phyloP scores from a whole-genome alignment of 176 grass and related monocot species.

The Musa itinerans region DNA sequence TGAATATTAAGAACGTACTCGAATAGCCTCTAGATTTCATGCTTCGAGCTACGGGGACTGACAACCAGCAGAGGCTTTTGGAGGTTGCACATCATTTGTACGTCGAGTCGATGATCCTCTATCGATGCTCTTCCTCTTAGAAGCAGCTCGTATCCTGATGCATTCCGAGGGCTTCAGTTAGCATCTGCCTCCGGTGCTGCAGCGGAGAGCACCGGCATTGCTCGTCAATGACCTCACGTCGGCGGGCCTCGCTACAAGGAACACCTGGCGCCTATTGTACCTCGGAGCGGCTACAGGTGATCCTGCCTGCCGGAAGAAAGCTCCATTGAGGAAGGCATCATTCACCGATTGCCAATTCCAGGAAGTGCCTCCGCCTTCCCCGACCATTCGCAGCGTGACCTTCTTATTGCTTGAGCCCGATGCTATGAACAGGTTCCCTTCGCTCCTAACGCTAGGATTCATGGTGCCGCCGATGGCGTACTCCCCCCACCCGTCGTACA shows the following conservation, averaged over 20 bases:
- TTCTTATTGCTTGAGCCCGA: conserved; percentile 31
- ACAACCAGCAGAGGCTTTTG: no score
- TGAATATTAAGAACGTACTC: no score
- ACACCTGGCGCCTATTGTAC: conserved; percentile 54
- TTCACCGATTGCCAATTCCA: conserved; percentile 60
- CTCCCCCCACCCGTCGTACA: conserved; percentile 61
- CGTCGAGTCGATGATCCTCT: no score
- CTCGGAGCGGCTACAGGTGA: conserved; percentile 27
- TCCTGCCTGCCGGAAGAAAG: conserved; percentile 57
- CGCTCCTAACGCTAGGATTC: conserved; percentile 56
- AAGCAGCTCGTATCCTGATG: no score
- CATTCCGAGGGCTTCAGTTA: conserved; percentile 6
- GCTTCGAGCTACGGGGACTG: no score
- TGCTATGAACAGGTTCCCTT: conserved; percentile 69
- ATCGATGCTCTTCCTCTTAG: no score
- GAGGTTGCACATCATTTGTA: no score
- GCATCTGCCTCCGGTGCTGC: conserved; percentile 30
- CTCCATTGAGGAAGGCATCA: conserved; percentile 57
- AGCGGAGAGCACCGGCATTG: conserved; percentile 50
- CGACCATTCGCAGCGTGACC: conserved; percentile 42
- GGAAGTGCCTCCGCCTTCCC: neutral
- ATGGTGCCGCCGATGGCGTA: conserved; percentile 88
- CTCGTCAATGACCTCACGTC: conserved; percentile 42
- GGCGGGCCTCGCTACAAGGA: conserved; percentile 21
- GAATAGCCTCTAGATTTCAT: no score